Conservation (phyloP, 352 stramenopile species). For the Globisporangium heterothallicum region DNA sequence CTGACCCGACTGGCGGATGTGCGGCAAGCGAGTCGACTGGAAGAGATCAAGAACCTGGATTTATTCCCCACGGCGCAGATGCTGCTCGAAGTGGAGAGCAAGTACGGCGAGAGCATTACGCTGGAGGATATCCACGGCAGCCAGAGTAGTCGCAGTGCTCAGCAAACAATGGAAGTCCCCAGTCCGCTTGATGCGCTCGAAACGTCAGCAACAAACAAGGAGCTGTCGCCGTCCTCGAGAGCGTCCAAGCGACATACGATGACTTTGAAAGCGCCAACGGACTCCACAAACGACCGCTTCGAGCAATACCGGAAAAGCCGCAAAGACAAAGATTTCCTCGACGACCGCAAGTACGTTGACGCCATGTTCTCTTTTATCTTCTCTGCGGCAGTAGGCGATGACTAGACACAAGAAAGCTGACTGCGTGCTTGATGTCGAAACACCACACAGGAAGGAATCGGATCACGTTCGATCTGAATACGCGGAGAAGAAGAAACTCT, state of each 20-base stretch:
- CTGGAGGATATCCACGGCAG: constrained; percentile 82
- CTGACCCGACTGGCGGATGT: constrained; percentile 67
- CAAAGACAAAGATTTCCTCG: constrained; percentile 53
- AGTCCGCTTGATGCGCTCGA: constrained; percentile 1
- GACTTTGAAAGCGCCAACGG: constrained; percentile 64
- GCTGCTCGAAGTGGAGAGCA: constrained; percentile 85
- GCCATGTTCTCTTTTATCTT: neutral
- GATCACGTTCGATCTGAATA: constrained; percentile 31
- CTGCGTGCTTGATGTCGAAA: neutral
- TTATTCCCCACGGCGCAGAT: constrained; percentile 76
- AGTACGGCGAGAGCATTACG: constrained; percentile 90
- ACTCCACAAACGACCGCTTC: constrained; percentile 64
- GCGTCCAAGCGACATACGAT: constrained; percentile 5
- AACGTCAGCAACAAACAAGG: neutral
- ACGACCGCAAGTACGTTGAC: constrained; percentile 34
- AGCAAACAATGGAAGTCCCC: neutral
- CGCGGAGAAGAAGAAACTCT: constrained; percentile 30
- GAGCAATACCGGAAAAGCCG: constrained; percentile 43
- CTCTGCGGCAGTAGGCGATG: neutral
- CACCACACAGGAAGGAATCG: constrained; percentile 22
- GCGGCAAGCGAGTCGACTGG: constrained; percentile 40
- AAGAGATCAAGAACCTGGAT: constrained; percentile 51
- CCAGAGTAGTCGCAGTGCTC: neutral
- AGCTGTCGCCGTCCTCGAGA: neutral
- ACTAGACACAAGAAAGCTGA: too few species aligned